Conservation (phyloP, 306 rosid genomes). For the Corylus avellana region DNA sequence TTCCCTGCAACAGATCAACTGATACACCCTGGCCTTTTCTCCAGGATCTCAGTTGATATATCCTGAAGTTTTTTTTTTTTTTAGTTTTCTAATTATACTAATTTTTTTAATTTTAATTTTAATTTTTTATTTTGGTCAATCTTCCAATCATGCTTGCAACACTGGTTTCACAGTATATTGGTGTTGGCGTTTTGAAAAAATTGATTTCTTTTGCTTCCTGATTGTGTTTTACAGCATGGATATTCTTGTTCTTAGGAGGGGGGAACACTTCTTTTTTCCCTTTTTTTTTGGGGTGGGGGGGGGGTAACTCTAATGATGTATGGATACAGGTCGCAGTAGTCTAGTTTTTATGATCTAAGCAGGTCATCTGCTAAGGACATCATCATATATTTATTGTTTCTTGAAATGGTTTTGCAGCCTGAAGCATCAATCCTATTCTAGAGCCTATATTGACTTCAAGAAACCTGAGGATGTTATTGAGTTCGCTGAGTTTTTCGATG, state of each 20-base stretch:
- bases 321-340: neutral
- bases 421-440: constrained; percentile 57
- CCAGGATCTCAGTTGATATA: too few relatives aligned
- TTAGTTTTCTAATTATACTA: too few relatives aligned
- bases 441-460: constrained; percentile 76
- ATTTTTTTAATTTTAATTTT: too few relatives aligned
- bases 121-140: too few relatives aligned
- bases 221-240: neutral
- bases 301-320: neutral
- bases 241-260: neutral
- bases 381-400: constrained; percentile 7
- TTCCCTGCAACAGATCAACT: too few relatives aligned
- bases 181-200: too few relatives aligned
- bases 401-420: constrained; percentile 51
- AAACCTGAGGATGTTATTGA: constrained; percentile 73
- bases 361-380: constrained; percentile 1
- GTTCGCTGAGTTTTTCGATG: constrained; percentile 67
- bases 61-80: too few relatives aligned
- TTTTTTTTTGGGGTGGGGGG: too few relatives aligned
- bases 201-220: neutral
- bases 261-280: too few relatives aligned
- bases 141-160: too few relatives aligned
- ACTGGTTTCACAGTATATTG: too few relatives aligned
- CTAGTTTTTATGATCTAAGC: neutral
- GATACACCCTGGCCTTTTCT: too few relatives aligned